Evolutionary conservation across 257 asterid species (phyloP), one percentile per base, ranked within the genome.

Genomic region (Cinchona pubescens): DNA sequence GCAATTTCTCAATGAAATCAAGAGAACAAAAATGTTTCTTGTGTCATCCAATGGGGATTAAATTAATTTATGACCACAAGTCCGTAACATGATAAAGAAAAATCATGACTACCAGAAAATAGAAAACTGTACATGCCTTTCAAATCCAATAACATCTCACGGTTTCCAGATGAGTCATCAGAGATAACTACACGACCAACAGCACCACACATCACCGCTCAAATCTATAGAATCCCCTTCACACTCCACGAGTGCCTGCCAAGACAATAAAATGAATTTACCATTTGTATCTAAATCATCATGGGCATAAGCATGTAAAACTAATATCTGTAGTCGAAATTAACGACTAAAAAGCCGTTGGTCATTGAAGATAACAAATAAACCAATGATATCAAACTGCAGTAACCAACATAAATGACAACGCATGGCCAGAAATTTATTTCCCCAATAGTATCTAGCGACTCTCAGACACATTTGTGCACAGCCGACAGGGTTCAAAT

Each of bases 171-270:
- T 69, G 90, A 85, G 60, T 77, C 88, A 51, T 94, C 89, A 43
- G 96, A 85, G 81, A 94, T 82, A 56, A 91, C 79, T 53, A 91
- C 76, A 80, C 97, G 84, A 71, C 98, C 97, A 69, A 93, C 96
- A 78, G 96, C 86, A 79, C 98, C 97, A n/a, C 80, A 89, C 79
- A 64, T 93, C 98, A 77, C 98, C 98, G 79, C 97, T 93, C 85
- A 93, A 87, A 90, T 93, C 98, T 80, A 91, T 82, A 80, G 96
- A 83, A 75, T 93, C 97, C 37, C 97, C 96, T 60, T 93, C 98
- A 84, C 96, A 91, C 87, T 93, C 97, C 73, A 93, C 89, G 72
- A 93, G 98, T 80, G 94, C 96, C 97, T 91, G 70, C 51, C 49
- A 29, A 45, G 71, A 53, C 38, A 58, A 42, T 7, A 72, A 67